Conservation (phyloP, 1,284 basidiomycete genomes). For the Austroboletus rostrupii region DNA sequence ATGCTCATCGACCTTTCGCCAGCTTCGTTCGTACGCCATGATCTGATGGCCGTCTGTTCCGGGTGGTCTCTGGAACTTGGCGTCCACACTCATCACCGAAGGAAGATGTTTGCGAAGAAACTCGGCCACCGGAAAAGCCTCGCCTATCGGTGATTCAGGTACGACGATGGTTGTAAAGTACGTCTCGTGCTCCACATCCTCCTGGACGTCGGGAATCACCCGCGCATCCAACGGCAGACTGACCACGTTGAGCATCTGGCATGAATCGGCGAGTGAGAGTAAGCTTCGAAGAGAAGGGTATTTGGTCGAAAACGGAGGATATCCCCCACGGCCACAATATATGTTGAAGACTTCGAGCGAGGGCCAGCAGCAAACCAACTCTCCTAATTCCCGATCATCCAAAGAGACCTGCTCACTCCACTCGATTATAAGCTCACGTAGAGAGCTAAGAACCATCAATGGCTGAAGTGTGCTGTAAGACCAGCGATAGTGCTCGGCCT, state of each 20-base stretch:
- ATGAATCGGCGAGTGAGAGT: constrained; percentile 9
- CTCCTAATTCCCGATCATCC: constrained; percentile 9
- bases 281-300: constrained; percentile 11
- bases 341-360: constrained; percentile 5
- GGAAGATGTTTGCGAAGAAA: constrained; percentile 14
- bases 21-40: constrained; percentile 1
- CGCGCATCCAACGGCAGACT: constrained; percentile 13
- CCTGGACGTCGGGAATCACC: constrained; percentile 6
- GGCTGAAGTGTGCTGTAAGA: constrained; percentile 8
- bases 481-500: constrained; percentile 7
- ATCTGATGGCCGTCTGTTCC: not conserved
- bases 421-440: constrained; percentile 6
- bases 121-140: constrained; percentile 11
- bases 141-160: constrained; percentile 13
- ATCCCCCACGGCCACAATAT: constrained; percentile 7
- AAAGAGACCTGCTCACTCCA: constrained; percentile 17
- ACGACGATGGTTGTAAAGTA: constrained; percentile 3
- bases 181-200: not conserved
- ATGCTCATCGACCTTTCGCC: constrained; percentile 1
- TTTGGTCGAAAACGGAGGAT: constrained; percentile 11
- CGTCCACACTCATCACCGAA: constrained; percentile 3
- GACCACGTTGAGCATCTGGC: constrained; percentile 2
- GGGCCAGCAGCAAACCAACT: constrained; percentile 12
- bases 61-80: constrained; percentile 1
- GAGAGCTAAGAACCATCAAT: constrained; percentile 1